Evolutionary conservation across 1,139 yeast genomes (phyloP), one percentile per base, ranked within the genome.

Genomic region (Trichomonascaceae sp.): DNA sequence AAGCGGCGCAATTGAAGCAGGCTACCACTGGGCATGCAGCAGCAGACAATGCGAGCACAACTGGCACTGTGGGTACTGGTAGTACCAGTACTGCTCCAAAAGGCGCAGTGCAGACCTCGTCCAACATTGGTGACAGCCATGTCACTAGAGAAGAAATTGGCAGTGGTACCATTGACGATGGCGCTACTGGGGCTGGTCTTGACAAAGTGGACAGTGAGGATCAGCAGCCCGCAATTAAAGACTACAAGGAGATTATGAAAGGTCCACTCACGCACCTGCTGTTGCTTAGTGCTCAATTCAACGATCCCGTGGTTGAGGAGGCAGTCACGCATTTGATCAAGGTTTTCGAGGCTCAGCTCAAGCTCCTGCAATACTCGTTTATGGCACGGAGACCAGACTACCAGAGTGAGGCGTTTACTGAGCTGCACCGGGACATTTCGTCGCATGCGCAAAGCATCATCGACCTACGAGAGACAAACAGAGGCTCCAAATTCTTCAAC

Each of bases 391-490:
- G 78, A 49, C 92, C 95, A 1, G 76, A 67, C 35, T 50, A 64
- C 37, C 66, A 33, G 70, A 75, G 45, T 17, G 41, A 44, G 17
- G 61, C 54, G 3, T 74, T 77, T 43, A 62, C 64, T 36, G 68
- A 71, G 32, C 64, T 74, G n/a, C 62, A 85, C 45, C 57, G 60
- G 34, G 94, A 95, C 23, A 69, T 82, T 41, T 79, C 79, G 49
- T 68, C 66, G 36, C 60, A 65, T 29, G 71, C 85, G 30, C 67
- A 65, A 42, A 60, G 65, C 31, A 72, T 82, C 43, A 69, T 67
- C 39, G 67, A 66, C 25, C 52, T 80, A 46, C 81, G 87, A 49
- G 97, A 89, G 45, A 60, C 64, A 27, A 79, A 81, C 54, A 74
- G 95, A 44, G 66, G 68, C 29, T 76, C 82, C 16, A 66, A 69